A percentile compares a stretch with the other conserved stretches of the same genome.
These are phyloP conservation scores for Russula earlei DNA, from an alignment of 768 basidiomycete species.

Conservation along the genomic window DNA sequence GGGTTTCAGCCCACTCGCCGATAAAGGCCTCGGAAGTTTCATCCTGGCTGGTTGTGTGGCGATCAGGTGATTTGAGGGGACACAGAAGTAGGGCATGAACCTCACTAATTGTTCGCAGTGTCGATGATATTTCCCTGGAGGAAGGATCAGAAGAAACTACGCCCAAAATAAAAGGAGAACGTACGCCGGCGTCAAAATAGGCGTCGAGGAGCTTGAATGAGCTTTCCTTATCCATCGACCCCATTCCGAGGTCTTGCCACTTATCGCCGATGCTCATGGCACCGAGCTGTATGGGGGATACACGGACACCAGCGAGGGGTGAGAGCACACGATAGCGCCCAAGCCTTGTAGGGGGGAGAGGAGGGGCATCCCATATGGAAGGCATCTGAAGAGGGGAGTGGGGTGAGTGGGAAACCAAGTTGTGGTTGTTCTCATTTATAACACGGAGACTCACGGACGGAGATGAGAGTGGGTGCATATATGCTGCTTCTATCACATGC, in stretches of 20 bases:
- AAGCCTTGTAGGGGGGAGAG: conserved; percentile 18
- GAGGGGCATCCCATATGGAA: background rate
- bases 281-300: conserved; percentile 41
- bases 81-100: background rate
- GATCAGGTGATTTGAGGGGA: background rate
- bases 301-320: conserved; percentile 35
- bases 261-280: conserved; percentile 41
- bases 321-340: conserved; percentile 33
- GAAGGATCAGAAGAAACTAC: conserved; percentile 27
- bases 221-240: conserved; percentile 35
- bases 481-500: too few species aligned
- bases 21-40: conserved; percentile 45
- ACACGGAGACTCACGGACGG: too few species aligned
- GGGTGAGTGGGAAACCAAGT: too few species aligned
- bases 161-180: conserved; percentile 26
- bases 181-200: conserved; percentile 37
- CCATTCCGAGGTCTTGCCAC: conserved; percentile 31
- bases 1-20: conserved; percentile 41
- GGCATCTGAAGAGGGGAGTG: background rate
- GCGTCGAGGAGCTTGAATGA: conserved; percentile 40
- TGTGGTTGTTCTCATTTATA: too few species aligned
- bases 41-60: conserved; percentile 34
- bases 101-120: conserved; percentile 39
- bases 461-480: too few species aligned
- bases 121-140: conserved; percentile 42